These are phyloP conservation scores for Candida hungchunana DNA, from an alignment of 805 yeast species.

Conservation along the genomic window DNA sequence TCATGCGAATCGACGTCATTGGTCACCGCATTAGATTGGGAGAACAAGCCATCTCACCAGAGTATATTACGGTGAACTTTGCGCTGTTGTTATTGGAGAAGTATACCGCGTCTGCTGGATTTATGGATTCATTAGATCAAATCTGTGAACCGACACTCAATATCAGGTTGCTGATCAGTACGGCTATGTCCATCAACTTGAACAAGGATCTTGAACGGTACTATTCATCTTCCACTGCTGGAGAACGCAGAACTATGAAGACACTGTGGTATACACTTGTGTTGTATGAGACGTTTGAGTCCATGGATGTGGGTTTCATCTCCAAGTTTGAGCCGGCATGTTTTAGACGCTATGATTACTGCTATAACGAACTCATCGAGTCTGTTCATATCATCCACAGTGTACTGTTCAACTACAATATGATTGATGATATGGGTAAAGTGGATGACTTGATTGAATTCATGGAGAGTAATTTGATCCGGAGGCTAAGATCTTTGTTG, in stretches of 20 bases:
- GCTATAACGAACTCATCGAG: slow-evolving; percentile 14
- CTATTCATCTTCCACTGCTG: slow-evolving; percentile 7
- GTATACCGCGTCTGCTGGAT: slow-evolving; percentile 15
- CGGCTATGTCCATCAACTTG: slow-evolving; percentile 12
- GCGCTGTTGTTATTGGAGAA: slow-evolving; percentile 11
- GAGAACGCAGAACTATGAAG: slow-evolving; percentile 14
- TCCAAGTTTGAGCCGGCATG: slow-evolving; percentile 17
- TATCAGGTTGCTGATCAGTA: slow-evolving; percentile 9
- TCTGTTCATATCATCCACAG: slow-evolving; percentile 14
- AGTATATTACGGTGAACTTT: slow-evolving; percentile 7
- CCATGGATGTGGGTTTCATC: slow-evolving; percentile 17
- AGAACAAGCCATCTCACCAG: slow-evolving; percentile 8
- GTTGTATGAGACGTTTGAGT: slow-evolving; percentile 14
- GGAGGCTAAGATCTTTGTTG: slow-evolving; percentile 9
- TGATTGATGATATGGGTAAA: slow-evolving; percentile 18
- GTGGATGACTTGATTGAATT: slow-evolving; percentile 14
- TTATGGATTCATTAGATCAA: slow-evolving; percentile 11
- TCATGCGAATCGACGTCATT: slow-evolving; percentile 11
- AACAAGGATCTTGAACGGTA: slow-evolving; percentile 13
- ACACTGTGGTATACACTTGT: slow-evolving; percentile 16
- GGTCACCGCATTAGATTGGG: slow-evolving; percentile 9
- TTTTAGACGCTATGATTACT: slow-evolving; percentile 15
- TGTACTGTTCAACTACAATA: slow-evolving; percentile 14
- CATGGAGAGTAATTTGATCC: slow-evolving; percentile 10
- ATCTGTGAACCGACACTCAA: slow-evolving; percentile 13